These are phyloP conservation scores for Asparagopsis taxiformis DNA, from an alignment of 31 red algal genomes.

Conservation along the genomic window DNA sequence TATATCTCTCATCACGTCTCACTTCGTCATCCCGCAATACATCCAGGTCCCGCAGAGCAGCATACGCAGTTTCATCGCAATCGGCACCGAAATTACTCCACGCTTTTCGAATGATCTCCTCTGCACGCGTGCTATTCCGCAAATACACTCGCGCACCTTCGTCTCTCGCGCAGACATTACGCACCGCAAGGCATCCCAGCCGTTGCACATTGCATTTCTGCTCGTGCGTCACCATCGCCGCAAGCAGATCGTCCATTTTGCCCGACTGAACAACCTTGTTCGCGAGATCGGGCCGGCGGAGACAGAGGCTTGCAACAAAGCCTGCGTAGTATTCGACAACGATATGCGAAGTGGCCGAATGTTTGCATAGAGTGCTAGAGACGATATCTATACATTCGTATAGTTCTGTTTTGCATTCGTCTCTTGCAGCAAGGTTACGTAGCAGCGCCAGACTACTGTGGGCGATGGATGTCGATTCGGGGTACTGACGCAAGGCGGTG, in stretches of 20 bases:
- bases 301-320: conserved; percentile 21
- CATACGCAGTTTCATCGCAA: conserved; percentile 33
- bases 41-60: conserved; percentile 30
- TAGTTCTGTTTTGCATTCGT: conserved; percentile 31
- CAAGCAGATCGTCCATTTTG: conserved; percentile 3
- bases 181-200: conserved; percentile 26
- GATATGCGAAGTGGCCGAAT: conserved; percentile 1
- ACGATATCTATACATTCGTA: conserved; percentile 4
- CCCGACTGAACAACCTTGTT: conserved; percentile 10
- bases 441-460: conserved; percentile 10
- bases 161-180: conserved; percentile 24
- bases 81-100: conserved; percentile 13
- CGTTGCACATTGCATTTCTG: conserved; percentile 8
- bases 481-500: conserved; percentile 6
- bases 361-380: neutral
- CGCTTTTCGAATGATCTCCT: conserved; percentile 26
- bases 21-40: conserved; percentile 35
- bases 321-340: conserved; percentile 35
- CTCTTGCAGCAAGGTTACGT: conserved; percentile 29
- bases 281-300: conserved; percentile 39
- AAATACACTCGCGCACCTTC: conserved; percentile 7
- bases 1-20: conserved; percentile 36
- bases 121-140: conserved; percentile 11
- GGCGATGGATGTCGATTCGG: neutral
- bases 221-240: conserved; percentile 27